Base-by-base conservation (phyloP, 345 rosid species). In the Erysimum cheiranthoides region DNA sequence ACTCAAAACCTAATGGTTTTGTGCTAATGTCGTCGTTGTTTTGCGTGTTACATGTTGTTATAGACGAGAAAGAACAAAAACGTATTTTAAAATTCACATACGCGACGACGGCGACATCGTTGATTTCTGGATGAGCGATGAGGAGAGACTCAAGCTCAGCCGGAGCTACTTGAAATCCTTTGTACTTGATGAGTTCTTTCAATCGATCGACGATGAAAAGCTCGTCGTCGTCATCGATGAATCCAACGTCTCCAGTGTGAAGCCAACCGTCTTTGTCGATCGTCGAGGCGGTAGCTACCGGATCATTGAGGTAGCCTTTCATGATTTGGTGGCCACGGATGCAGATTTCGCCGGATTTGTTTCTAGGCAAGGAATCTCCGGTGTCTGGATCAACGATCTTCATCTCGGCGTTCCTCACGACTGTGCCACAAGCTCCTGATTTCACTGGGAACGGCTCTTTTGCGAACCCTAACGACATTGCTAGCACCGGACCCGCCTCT, bases 361-460 rank as follows among this genome's bases (percentile, higher is more conserved):
- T 89, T 7, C 80, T 75, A 0, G 89, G 87, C 3, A 88, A 70
- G 0, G 91, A 91, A 2, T 49, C 34, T 6, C 91, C 86, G 3
- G 90, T 85, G 27, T 89, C 96, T 0, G 92, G 90, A 50, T 91
- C 92, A 30, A 78, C 16, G 56, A 78, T 78, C 47, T 78, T 78
- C 69, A 78, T 58, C 62, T 78, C 77, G 7, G 97, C 96, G 17
- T 93, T 93, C 69, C 98, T 84, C 0, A 89, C 86, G 2, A 91
- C 96, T 3, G 96, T 91, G 10, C 97, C 98, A 71, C 97, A 91
- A 0, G 96, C 90, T 1, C 97, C 96, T 0, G 96, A 81, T 76
- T 91, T 93, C 0, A 87, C 82, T 7, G 82, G 82, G 1, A 82
- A 87, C 0, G 96, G 90, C 28, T 93, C 84, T 70, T 91, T 93